A percentile compares a stretch with the other conserved stretches of the same genome.
phyloP scores from a whole-genome alignment of 768 basidiomycete species.

The Lactifluus pinguis region DNA sequence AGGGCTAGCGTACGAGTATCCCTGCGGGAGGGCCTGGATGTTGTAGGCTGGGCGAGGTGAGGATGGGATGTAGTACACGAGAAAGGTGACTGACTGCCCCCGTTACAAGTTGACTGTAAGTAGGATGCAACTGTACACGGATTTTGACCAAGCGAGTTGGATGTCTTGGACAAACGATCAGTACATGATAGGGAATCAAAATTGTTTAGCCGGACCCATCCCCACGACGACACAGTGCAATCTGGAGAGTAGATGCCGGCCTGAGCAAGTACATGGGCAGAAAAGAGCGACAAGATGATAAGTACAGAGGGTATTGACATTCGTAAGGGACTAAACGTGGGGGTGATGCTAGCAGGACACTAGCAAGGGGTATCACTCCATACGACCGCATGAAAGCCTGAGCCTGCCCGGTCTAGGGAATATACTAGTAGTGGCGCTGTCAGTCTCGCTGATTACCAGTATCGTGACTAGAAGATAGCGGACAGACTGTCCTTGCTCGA shows the following conservation, averaged over 20 bases:
- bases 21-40: background rate
- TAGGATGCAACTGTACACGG: slow-evolving; percentile 2
- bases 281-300: too few species aligned
- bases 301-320: too few species aligned
- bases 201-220: background rate
- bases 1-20: background rate
- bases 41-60: background rate
- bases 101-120: slow-evolving; percentile 4
- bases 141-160: slow-evolving; percentile 7
- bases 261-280: background rate
- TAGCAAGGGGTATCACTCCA: too few species aligned
- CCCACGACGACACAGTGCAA: background rate
- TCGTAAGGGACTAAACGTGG: too few species aligned
- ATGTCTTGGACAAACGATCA: background rate
- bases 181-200: background rate
- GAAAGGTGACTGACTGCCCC: background rate
- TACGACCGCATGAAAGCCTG: too few species aligned
- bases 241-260: background rate
- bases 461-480: too few species aligned
- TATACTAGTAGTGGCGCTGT: too few species aligned
- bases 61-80: background rate
- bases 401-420: too few species aligned
- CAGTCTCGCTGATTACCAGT: too few species aligned
- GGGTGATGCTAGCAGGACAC: too few species aligned
- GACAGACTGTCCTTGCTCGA: too few species aligned